These are phyloP conservation scores for Trametes pubescens DNA, from an alignment of 1,284 basidiomycete species.

Conservation along the genomic window DNA sequence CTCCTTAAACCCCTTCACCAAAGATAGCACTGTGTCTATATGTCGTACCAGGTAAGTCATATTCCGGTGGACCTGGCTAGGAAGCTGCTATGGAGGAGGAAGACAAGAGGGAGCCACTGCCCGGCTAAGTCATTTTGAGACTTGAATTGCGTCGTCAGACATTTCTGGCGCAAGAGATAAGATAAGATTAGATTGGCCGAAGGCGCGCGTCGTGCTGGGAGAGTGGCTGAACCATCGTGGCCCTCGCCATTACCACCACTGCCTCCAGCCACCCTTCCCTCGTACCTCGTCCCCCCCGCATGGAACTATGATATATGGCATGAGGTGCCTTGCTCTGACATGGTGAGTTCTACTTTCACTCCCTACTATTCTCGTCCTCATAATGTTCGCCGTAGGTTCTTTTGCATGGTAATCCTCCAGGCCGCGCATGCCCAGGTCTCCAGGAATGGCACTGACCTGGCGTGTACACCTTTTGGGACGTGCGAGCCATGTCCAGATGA, in stretches of 20 bases:
- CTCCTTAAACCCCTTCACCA: too few relatives aligned
- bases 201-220: background rate
- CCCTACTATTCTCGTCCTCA: background rate
- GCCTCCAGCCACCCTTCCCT: background rate
- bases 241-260: background rate
- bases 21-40: too few relatives aligned
- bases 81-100: too few relatives aligned
- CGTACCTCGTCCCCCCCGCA: background rate
- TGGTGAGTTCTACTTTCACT: conserved; percentile 6
- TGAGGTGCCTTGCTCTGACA: conserved; percentile 14
- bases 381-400: conserved; percentile 19
- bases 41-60: too few relatives aligned
- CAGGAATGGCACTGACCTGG: conserved; percentile 41
- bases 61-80: too few relatives aligned
- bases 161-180: background rate
- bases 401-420: conserved; percentile 22
- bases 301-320: conserved; percentile 26
- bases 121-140: too few relatives aligned
- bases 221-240: conserved; percentile 1
- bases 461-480: conserved; percentile 80
- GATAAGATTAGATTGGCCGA: background rate
- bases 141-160: too few relatives aligned
- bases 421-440: conserved; percentile 18
- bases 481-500: conserved; percentile 87
- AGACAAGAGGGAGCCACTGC: too few relatives aligned